These are phyloP conservation scores for Solanum piurae DNA, from an alignment of 257 asterid species.

Conservation along the genomic window DNA sequence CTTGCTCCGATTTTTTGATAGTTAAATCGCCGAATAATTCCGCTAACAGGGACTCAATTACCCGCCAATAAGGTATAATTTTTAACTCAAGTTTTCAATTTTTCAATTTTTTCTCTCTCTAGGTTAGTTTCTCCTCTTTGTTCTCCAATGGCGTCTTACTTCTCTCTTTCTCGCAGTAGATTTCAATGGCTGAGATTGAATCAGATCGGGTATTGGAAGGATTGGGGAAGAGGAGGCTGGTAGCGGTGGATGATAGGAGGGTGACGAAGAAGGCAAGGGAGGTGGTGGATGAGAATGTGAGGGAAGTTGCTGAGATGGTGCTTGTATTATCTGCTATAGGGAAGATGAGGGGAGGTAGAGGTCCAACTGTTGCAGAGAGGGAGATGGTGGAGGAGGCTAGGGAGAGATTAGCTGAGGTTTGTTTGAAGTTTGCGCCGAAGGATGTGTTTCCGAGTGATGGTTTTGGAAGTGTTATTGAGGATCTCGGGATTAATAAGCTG, in stretches of 20 bases:
- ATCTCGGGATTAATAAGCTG: conserved; percentile 70
- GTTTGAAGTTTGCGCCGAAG: conserved; percentile 75
- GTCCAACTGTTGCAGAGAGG: conserved; percentile 61
- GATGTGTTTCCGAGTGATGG: conserved; percentile 86
- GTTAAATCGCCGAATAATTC: not conserved
- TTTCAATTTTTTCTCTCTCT: conserved; percentile 13
- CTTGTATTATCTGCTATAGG: conserved; percentile 86
- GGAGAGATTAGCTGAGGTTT: conserved; percentile 48
- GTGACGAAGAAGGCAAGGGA: conserved; percentile 17
- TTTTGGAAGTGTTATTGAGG: conserved; percentile 73
- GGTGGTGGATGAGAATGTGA: conserved; percentile 26
- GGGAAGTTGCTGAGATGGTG: conserved; percentile 83
- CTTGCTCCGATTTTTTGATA: conserved; percentile 8
- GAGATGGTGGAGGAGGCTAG: conserved; percentile 75
- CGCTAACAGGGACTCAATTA: conserved; percentile 26
- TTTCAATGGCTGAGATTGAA: conserved; percentile 14
- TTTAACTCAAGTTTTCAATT: conserved; percentile 16
- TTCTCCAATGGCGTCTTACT: conserved; percentile 30
- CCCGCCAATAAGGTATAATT: conserved; percentile 64
- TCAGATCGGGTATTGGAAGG: conserved; percentile 12
- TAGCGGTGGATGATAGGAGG: conserved; percentile 23
- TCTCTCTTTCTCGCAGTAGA: conserved; percentile 35
- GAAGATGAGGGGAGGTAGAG: conserved; percentile 85
- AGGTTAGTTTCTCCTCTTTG: conserved; percentile 17
- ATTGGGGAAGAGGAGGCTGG: conserved; percentile 49